phyloP scores from a whole-genome alignment of 306 rosid genomes.

The Fragaria nilgerrensis region DNA sequence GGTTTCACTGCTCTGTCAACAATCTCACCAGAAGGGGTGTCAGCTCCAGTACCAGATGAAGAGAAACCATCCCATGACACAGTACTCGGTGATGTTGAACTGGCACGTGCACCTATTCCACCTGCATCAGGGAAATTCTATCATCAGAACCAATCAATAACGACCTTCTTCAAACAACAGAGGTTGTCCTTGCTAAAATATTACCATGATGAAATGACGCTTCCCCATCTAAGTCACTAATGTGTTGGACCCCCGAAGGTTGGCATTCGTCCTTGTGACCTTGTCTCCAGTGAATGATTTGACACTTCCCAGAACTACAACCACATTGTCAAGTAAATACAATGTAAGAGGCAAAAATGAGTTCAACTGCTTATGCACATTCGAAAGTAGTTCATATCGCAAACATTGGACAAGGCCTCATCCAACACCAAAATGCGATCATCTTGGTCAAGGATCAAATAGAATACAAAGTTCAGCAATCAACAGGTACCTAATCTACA shows the following conservation, averaged over 20 bases:
- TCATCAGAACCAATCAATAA: slow-evolving; percentile 27
- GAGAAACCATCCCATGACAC: slow-evolving; percentile 21
- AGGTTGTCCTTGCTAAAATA: slow-evolving; percentile 15
- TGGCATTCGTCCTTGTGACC: slow-evolving; percentile 81
- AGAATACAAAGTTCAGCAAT: background rate
- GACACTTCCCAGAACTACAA: slow-evolving; percentile 87
- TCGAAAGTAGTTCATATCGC: background rate
- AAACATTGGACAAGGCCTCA: background rate
- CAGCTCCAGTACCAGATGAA: slow-evolving; percentile 37
- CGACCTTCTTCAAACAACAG: slow-evolving; percentile 13
- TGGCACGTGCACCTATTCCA: slow-evolving; percentile 25
- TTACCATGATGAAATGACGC: slow-evolving; percentile 36
- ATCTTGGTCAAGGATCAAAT: background rate
- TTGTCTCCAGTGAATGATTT: slow-evolving; percentile 78
- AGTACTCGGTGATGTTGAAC: slow-evolving; percentile 26
- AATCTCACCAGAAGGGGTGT: slow-evolving; percentile 21
- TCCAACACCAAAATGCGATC: background rate
- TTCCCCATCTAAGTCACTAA: slow-evolving; percentile 22
- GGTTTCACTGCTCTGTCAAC: slow-evolving; percentile 32
- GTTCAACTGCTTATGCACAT: background rate
- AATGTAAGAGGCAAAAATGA: background rate
- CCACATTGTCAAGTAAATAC: slow-evolving; percentile 26
- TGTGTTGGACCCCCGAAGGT: slow-evolving; percentile 33
- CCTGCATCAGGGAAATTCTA: slow-evolving; percentile 41
- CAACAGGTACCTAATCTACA: background rate